Base-by-base conservation (phyloP, 2,329 filamentous ascomycete genomes). In the Fusarium buxicola region DNA sequence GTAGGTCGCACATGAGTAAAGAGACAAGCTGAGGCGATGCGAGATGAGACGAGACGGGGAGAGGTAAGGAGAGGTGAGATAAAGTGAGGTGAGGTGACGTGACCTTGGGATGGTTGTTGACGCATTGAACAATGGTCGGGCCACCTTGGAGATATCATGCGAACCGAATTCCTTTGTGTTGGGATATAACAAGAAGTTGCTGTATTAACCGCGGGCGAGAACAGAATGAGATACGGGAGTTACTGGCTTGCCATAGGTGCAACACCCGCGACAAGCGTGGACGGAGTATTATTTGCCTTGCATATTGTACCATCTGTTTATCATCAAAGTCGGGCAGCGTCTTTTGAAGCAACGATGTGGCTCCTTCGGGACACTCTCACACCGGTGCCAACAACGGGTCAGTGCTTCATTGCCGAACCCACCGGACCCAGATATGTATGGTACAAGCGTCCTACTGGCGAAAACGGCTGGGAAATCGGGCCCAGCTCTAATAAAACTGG, bases 51-150 rank as follows among this genome's bases (percentile, higher is more conserved):
- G 36, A 60, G 55, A 56, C 58, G 27, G 60, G 50, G 47, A 57
- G 36, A 52, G 53, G 47, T 53, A 38, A 60, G 47, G 48, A 45
- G 45, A 63, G 24, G 48, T 56, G 31, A 55, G 47, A 34, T 54
- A 34, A 58, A 53, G 56, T 57, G 57, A 69, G 55, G 59, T 58
- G 61, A 69, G 5, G 55, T 69, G 61, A 65, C 31, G 51, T 63
- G 64, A 64, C 58, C 52, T 50, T 44, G 56, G 44, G 38, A 44
- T 48, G 44, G 52, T 41, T 47, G 39, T 66, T 66, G 59, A 55
- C 51, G 44, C 52, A 57, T 55, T 53, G 47, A 45, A 50, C 31
- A 53, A 39, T 40, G 46, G 57, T 60, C 52, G 66, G 53, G 47
- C 61, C 61, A 63, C 54, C 50, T 58, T 55, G 58, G 30, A 45